phyloP scores from a whole-genome alignment of 1,139 yeast species.

The Suhomyces maxii region DNA sequence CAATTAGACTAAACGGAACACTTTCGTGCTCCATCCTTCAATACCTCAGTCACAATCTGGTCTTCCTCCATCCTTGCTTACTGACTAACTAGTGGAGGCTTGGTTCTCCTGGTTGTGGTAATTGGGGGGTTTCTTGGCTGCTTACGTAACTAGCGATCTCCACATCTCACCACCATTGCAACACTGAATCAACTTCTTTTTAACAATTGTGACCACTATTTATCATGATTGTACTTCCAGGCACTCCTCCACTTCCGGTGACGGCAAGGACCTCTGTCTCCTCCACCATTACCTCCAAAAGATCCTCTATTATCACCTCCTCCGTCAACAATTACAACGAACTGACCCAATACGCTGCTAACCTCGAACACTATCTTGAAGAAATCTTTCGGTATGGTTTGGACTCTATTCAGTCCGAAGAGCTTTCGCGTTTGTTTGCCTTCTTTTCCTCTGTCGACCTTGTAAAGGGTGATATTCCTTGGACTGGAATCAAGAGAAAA shows the following conservation, averaged over 20 bases:
- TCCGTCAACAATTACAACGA: constrained; percentile 23
- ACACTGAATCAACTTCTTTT: not conserved
- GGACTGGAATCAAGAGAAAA: constrained; percentile 5
- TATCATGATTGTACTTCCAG: constrained; percentile 17
- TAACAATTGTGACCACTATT: not conserved
- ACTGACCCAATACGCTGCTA: constrained; percentile 31
- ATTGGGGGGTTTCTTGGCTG: not conserved
- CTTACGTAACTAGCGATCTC: not conserved
- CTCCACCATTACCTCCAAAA: constrained; percentile 4
- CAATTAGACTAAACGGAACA: no score
- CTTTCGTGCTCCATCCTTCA: no score
- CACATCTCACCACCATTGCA: not conserved
- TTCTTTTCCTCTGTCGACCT: constrained; percentile 1
- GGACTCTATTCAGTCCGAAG: not conserved
- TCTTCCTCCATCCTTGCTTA: no score
- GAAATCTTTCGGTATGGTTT: constrained; percentile 19
- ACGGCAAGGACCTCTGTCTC: not conserved
- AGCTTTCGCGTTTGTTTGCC: not conserved
- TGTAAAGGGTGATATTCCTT: constrained; percentile 6
- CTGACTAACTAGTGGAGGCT: no score
- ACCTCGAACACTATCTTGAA: constrained; percentile 37
- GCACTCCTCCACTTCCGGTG: constrained; percentile 17
- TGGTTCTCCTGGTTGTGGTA: no score
- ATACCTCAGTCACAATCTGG: no score
- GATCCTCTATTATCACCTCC: constrained; percentile 9